Evolutionary conservation across 495 filamentous ascomycete species (phyloP), one percentile per base, ranked within the genome.

Genomic region (Aspergillus leporis): DNA sequence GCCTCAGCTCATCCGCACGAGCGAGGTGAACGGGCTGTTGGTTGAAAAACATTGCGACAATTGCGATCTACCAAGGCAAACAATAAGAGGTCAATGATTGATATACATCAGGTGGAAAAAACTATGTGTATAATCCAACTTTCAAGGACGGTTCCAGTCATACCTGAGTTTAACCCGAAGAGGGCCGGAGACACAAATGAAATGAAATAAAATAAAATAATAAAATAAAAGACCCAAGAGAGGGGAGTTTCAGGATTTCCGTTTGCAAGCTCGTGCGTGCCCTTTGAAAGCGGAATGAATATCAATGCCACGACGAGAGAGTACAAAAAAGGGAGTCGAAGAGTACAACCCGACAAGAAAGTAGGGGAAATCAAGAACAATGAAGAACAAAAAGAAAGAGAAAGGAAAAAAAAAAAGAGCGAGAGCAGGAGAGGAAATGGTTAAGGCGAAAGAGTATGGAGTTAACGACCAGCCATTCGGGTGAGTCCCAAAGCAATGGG

Each of bases 41-140:
- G 23, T 73, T 74, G 61, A 71, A 78, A n/a, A 80, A 72, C 75
- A 78, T 78, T 60, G 56, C 57, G 52, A 14, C 48, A 40, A 21
- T 6, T 43, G n/a, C 40, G 21, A 28, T 50, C 21, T 40, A 43
- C 0, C 4, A n/a, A 21, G n/a, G 36, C 12, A n/a, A 21, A 40
- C 30, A 40, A 19, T 16, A 19, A 14, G 21, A 23, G 23, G 47
- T 51, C 25, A 50, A 38, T 12, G 13, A 22, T 55, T 4, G 5
- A 53, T 40, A 30, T 16, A 34, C n/a, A 53, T 30, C 30, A n/a
- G 5, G 31, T 18, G 10, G 16, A 16, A 41, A 19, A 18, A 49
- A 21, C 25, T 38, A 2, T 12, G 34, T 5, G 2, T 5, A 12
- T 36, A 12, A 12, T 36, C 34, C 34, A 36, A 36, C 4, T 2